Evolutionary conservation across 2,329 filamentous ascomycete genomes (phyloP), one percentile per base, ranked within the genome.

Genomic region (Monilinia polystroma): DNA sequence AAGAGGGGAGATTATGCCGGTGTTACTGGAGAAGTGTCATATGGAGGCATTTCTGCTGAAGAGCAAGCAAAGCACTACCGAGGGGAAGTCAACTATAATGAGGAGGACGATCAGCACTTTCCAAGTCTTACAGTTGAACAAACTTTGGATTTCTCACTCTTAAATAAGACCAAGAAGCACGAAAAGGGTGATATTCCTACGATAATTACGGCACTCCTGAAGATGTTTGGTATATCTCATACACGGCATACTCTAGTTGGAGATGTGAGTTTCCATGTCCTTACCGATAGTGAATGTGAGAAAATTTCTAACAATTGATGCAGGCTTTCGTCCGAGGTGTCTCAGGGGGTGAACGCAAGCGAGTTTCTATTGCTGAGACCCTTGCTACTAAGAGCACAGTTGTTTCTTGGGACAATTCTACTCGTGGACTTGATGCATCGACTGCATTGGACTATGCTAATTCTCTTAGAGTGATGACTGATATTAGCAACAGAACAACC

Each of bases 391-490:
- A 90, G 76, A 87, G 87, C 0, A 87, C 88, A 0, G 87, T 93
- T 1, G 86, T 90, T 45, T 89, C 87, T 51, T 93, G 90, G 89
- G 91, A 94, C 72, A 94, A 94, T 76, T 89, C 86, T 0, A 94
- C 90, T 0, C 82, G 91, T 58, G 91, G 91, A n/a, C 80, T 94
- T 0, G 91, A 95, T 74, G 88, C 90, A 1, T 90, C 87, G 1
- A 93, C 90, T 0, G 91, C 91, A 5, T 81, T 93, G 5, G 90
- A 93, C 73, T 94, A 91, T 72, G 89, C 88, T 12, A 88, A 87
- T 67, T 88, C 86, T 0, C 79, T 90, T 2, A 83, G 87, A 18
- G 84, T 88, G 67, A 90, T 93, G 86, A 93, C 91, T 4, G 89
- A 93, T 69, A 85, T 93, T 68, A 88, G 84, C 73, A 86, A 91